phyloP scores from a whole-genome alignment of 345 rosid species.

The Pistacia atlantica region DNA sequence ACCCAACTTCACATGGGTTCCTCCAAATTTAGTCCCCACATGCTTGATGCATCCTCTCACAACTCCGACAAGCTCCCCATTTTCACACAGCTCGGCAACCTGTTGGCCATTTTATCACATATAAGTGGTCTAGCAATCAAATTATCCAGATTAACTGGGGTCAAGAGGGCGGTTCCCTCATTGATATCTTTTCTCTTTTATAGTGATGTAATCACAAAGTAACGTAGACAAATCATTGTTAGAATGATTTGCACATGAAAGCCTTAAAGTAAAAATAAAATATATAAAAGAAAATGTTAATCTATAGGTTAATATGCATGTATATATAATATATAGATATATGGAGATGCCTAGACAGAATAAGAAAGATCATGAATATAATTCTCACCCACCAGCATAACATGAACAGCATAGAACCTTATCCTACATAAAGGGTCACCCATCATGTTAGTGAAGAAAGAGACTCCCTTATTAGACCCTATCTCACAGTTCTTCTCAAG shows the following conservation, averaged over 20 bases:
- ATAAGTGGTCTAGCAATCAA: conserved; percentile 8
- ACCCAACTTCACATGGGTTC: conserved; percentile 42
- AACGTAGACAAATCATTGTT: conserved; percentile 15
- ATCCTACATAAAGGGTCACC: conserved; percentile 56
- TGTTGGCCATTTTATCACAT: conserved; percentile 35
- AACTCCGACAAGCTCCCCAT: conserved; percentile 61
- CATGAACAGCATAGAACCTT: conserved; percentile 49
- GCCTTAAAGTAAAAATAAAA: conserved; percentile 2
- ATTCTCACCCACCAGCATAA: conserved; percentile 55
- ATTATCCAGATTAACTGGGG: conserved; percentile 13
- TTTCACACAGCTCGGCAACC: conserved; percentile 59
- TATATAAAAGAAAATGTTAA: neutral
- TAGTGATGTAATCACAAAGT: conserved; percentile 1
- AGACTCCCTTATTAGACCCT: conserved; percentile 40
- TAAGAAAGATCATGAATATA: neutral
- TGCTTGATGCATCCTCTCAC: conserved; percentile 64
- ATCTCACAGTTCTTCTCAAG: conserved; percentile 52
- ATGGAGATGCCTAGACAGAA: neutral
- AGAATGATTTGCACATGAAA: conserved; percentile 11
- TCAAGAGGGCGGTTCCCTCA: conserved; percentile 15
- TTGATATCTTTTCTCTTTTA: neutral
- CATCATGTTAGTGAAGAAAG: conserved; percentile 42
- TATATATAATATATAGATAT: neutral
- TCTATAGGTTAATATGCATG: conserved; percentile 1
- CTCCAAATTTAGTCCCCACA: conserved; percentile 43